Base-by-base conservation (phyloP, 805 yeast species). In the Pichia exigua region DNA sequence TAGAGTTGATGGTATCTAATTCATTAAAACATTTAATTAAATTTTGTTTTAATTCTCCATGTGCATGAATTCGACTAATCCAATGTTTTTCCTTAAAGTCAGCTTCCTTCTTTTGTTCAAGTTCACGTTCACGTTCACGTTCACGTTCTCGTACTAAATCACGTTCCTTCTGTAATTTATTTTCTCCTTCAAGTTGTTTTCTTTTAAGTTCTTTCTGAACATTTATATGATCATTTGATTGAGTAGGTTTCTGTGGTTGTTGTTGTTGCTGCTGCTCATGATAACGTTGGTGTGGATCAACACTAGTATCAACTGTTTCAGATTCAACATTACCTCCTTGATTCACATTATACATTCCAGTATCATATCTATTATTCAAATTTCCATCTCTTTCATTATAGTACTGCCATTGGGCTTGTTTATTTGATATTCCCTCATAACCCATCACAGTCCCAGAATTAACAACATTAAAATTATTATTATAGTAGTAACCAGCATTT, bases 31-130 rank as follows among this genome's bases (percentile, higher is more conserved):
- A 45, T n/a, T 49, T 51, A 18, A 35, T 44, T 7, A 65, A 9
- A 2, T 54, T 27, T 15, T 46, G 50, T 43, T 59, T 61, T 4
- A 47, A 26, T 3, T 58, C 61, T 15, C 66, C 65, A 2, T 50
- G 30, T 11, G 61, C 51, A 8, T 59, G 53, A 18, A 66, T 57
- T 43, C 69, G 45, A 15, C 57, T 49, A 15, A 66, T 55, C 70
- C 71, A 65, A 46, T 68, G 68, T 40, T 61, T 56, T 28, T 61
- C 62, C 10, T 47, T 49, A 8, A 53, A 49, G 39, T 52, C 59
- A 24, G 41, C 7, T 21, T 49, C 45, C 4, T 40, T 47, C 24
- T 48, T 45, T 2, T 38, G 40, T 9, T 45, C 54, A 18, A 21
- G 44, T 44, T 52, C 47, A n/a, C n/a, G n/a, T n/a, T 35, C 39